Conservation (phyloP, 1,284 basidiomycete species). For the Apiotrichum gamsii region DNA sequence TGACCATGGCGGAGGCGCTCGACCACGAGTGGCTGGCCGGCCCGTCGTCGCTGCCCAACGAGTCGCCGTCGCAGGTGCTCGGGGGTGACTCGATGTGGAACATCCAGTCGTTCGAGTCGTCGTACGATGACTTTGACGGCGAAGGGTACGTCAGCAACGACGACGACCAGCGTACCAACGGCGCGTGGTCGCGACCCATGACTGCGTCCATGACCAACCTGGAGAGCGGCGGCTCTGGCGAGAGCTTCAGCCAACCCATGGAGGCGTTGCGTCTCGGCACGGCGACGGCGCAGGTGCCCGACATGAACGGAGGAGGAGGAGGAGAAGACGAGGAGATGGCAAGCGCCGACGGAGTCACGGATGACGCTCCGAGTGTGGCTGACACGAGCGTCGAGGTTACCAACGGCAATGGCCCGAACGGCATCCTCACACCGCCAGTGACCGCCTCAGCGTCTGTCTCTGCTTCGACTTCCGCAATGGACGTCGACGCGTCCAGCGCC, state of each 20-base stretch:
- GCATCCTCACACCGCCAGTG: too few relatives aligned
- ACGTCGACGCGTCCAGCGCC: background rate
- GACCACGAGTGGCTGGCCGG: conserved; percentile 60
- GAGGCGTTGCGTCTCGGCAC: conserved; percentile 26
- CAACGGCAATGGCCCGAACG: background rate
- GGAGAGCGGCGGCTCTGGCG: conserved; percentile 22
- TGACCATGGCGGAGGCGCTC: conserved; percentile 58
- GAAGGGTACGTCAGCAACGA: conserved; percentile 13
- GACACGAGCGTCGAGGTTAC: background rate
- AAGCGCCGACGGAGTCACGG: too few relatives aligned
- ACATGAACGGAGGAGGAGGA: background rate
- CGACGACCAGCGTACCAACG: background rate
- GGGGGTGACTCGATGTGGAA: conserved; percentile 39
- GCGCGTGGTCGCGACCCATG: conserved; percentile 26
- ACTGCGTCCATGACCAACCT: conserved; percentile 37
- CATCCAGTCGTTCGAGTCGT: conserved; percentile 33
- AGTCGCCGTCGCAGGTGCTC: conserved; percentile 23
- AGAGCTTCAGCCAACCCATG: conserved; percentile 39
- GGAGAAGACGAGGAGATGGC: background rate
- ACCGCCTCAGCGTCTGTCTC: background rate
- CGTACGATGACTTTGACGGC: conserved; percentile 9
- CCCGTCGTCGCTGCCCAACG: conserved; percentile 25
- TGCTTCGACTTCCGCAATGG: background rate
- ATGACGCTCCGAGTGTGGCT: too few relatives aligned
- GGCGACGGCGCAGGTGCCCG: background rate